A percentile compares a stretch with the other conserved stretches of the same genome.
phyloP scores from a whole-genome alignment of 805 yeast genomes.

The Candida vartiovaarae region DNA sequence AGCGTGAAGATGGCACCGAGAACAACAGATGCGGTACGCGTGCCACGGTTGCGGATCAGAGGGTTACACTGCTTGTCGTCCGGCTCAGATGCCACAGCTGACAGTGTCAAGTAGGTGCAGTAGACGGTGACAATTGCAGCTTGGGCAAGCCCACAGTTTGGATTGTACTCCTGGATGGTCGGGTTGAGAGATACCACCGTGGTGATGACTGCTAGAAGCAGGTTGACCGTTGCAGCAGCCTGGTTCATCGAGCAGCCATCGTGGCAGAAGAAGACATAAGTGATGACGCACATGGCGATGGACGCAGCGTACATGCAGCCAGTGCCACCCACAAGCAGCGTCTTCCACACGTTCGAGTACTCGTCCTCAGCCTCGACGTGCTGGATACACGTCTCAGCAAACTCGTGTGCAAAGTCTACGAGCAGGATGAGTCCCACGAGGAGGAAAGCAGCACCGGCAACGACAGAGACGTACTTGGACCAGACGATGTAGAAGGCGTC shows the following conservation, averaged over 20 bases:
- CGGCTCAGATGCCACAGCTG: slow-evolving; percentile 95
- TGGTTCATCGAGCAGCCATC: slow-evolving; percentile 84
- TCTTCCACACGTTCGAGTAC: slow-evolving; percentile 59
- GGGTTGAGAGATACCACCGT: slow-evolving; percentile 74
- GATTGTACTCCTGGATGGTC: slow-evolving; percentile 82
- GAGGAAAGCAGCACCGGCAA: slow-evolving; percentile 78
- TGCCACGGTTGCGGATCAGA: slow-evolving; percentile 77
- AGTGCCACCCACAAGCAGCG: slow-evolving; percentile 80
- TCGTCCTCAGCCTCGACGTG: slow-evolving; percentile 80
- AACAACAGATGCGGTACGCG: slow-evolving; percentile 81
- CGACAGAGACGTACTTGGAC: slow-evolving; percentile 84
- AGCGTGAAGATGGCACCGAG: slow-evolving; percentile 92
- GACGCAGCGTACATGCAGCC: slow-evolving; percentile 74
- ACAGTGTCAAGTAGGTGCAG: slow-evolving; percentile 83
- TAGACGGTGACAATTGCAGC: slow-evolving; percentile 92
- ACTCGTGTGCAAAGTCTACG: slow-evolving; percentile 96
- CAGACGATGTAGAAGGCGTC: slow-evolving; percentile 81
- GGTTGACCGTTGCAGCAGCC: slow-evolving; percentile 73
- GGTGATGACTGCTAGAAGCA: slow-evolving; percentile 55
- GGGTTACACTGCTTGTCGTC: slow-evolving; percentile 94
- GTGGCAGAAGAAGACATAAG: slow-evolving; percentile 80
- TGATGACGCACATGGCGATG: slow-evolving; percentile 62
- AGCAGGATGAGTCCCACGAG: slow-evolving; percentile 84
- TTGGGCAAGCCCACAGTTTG: slow-evolving; percentile 95
- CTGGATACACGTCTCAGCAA: slow-evolving; percentile 95